Evolutionary conservation across 805 yeast species (phyloP), one percentile per base, ranked within the genome.

Genomic region (Candida ascalaphidarum): DNA sequence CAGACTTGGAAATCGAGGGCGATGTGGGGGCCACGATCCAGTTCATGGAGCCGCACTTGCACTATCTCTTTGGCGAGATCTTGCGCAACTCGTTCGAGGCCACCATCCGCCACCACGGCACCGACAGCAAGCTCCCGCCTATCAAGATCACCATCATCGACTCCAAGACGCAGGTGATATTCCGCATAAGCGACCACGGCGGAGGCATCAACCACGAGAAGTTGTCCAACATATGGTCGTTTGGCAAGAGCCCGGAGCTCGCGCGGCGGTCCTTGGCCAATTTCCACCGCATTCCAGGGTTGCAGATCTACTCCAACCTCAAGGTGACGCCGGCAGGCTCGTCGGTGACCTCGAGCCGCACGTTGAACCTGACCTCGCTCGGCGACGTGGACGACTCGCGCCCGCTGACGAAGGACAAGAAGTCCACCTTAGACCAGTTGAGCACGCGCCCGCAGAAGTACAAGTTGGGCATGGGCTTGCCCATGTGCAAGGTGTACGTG

Each of bases 401-500:
- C 4, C 34, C 39, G 8, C 33, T 51, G 4, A 50, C 55, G 22
- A 40, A 41, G 27, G 35, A 46, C n/a, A 58, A 58, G 25, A 48
- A 49, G 20, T 66, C 77, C 4, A 80, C 92, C 2, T 58, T 88
- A 33, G 65, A 69, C 28, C 66, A 73, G 17, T 64, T 88, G 43
- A 71, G 81, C 23, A 67, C 77, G 18, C 69, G 96, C 36, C 81
- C 92, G 2, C 76, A 81, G 16, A 71, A 81, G 34, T 71, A 70
- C 42, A 81, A 81, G 29, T 56, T 89, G 17, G 96, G 96, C 1
- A 68, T 89, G 34, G 95, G 96, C 1, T 60, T 89, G 35, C 96
- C 97, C 0, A 77, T 89, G 81, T 81, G 95, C 44, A 78, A 83
- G 41, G 84, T 88, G 0, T 89, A 89, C 48, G 84, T 95, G 0